Evolutionary conservation across 2,329 filamentous ascomycete genomes (phyloP).

Genomic region (Colletotrichum agaves): DNA sequence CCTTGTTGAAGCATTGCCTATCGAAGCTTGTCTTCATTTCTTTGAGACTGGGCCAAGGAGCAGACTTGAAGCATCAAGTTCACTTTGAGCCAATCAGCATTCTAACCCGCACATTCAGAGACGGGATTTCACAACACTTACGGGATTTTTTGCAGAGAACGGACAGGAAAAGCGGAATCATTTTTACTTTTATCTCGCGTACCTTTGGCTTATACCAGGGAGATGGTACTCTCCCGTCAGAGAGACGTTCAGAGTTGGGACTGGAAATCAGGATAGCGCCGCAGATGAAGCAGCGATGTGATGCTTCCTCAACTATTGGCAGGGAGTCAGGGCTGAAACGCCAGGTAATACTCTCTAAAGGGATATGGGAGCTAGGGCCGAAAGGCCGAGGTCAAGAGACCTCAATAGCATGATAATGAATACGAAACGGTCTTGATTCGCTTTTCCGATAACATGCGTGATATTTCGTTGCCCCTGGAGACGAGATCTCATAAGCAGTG

Average conservation of each 20-base stretch:
- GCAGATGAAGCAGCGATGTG: not conserved
- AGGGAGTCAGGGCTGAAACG: slow-evolving; percentile 16
- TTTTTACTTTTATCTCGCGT: slow-evolving; percentile 32
- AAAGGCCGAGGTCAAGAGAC: slow-evolving; percentile 18
- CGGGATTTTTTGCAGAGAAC: slow-evolving; percentile 7
- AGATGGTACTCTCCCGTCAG: not conserved
- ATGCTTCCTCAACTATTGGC: not conserved
- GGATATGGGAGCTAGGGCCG: slow-evolving; percentile 14
- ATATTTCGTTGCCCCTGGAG: not conserved
- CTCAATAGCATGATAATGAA: slow-evolving; percentile 36
- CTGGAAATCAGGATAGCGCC: slow-evolving; percentile 14
- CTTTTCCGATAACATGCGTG: not conserved
- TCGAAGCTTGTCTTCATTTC: not conserved
- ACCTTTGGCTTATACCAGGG: slow-evolving; percentile 28
- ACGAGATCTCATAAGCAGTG: too few species aligned
- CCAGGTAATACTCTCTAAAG: not conserved
- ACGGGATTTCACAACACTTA: not conserved
- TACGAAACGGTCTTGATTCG: slow-evolving; percentile 6
- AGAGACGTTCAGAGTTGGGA: slow-evolving; percentile 6
- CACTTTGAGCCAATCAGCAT: too few species aligned
- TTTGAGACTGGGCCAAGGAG: not conserved
- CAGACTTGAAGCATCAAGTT: too few species aligned
- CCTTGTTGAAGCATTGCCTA: not conserved
- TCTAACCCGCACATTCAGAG: not conserved
- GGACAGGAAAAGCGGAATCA: slow-evolving; percentile 18